Evolutionary conservation across 352 stramenopile genomes (phyloP).

Genomic region (Phytophthora lateralis): DNA sequence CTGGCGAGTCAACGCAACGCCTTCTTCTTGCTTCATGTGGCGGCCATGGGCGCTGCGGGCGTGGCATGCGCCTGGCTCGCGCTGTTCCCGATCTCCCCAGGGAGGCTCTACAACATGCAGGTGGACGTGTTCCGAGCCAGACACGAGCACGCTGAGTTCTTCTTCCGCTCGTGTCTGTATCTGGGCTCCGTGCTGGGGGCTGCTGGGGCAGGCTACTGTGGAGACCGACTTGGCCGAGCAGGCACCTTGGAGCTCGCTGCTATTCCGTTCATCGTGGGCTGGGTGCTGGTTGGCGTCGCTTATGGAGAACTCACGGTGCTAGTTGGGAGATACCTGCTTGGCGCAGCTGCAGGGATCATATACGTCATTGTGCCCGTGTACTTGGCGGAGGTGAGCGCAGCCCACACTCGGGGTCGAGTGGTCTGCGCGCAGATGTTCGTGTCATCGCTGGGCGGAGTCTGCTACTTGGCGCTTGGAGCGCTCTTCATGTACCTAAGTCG

Average conservation of each 20-base stretch:
- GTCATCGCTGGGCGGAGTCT: conserved; percentile 41
- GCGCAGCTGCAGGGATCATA: conserved; percentile 59
- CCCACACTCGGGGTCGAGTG: conserved; percentile 60
- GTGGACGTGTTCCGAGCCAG: conserved; percentile 81
- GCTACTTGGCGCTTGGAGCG: conserved; percentile 61
- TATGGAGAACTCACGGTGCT: conserved; percentile 74
- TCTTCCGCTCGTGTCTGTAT: conserved; percentile 67
- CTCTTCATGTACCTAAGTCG: conserved; percentile 71
- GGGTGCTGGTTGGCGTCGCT: conserved; percentile 66
- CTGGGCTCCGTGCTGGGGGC: conserved; percentile 71
- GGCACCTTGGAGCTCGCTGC: conserved; percentile 75
- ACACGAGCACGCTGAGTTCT: conserved; percentile 74
- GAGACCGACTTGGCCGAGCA: conserved; percentile 65
- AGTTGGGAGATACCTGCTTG: conserved; percentile 68
- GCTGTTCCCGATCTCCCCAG: conserved; percentile 76
- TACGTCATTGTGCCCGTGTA: conserved; percentile 71
- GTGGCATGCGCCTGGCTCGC: conserved; percentile 59
- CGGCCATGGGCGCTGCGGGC: conserved; percentile 48
- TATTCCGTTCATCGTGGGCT: conserved; percentile 77
- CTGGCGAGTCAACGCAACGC: conserved; percentile 43
- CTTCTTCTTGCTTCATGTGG: conserved; percentile 70
- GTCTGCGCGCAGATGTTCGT: conserved; percentile 50
- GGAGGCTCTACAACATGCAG: conserved; percentile 84
- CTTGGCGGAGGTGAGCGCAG: conserved; percentile 72
- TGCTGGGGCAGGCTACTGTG: conserved; percentile 57